phyloP scores from a whole-genome alignment of 169 alveolate species.

The Blepharisma undulans region DNA sequence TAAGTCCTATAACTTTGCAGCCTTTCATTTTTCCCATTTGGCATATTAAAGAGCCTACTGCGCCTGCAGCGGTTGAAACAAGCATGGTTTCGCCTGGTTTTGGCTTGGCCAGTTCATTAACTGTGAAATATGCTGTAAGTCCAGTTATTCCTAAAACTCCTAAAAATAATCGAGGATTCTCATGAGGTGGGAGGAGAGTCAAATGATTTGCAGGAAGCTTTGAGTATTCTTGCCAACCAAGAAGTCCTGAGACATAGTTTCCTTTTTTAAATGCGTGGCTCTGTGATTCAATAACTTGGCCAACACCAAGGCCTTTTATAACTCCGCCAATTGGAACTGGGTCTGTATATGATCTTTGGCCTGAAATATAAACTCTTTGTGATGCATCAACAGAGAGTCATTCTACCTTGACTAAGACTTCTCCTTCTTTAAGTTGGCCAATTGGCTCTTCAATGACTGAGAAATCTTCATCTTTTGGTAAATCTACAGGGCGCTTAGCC shows the following conservation, averaged over 20 bases:
- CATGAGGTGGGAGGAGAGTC: conserved; percentile 3
- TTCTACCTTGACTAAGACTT: conserved; percentile 25
- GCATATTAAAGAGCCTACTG: conserved; percentile 60
- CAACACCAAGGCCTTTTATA: not conserved
- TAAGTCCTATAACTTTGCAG: conserved; percentile 48
- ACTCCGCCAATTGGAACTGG: conserved; percentile 46
- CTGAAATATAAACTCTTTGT: conserved; percentile 60
- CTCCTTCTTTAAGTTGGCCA: not conserved
- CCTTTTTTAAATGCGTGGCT: not conserved
- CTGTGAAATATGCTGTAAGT: conserved; percentile 64
- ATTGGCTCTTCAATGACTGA: not conserved
- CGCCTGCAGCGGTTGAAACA: conserved; percentile 68
- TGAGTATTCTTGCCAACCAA: conserved; percentile 27
- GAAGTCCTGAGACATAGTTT: conserved; percentile 25
- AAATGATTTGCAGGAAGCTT: not conserved
- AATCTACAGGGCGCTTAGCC: not conserved
- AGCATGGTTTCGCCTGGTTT: conserved; percentile 53
- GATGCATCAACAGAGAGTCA: conserved; percentile 7
- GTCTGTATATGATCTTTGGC: conserved; percentile 56
- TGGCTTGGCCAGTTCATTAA: conserved; percentile 54
- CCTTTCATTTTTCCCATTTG: conserved; percentile 59
- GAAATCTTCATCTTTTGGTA: conserved; percentile 21
- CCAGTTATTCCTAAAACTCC: conserved; percentile 55
- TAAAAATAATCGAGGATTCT: conserved; percentile 22
- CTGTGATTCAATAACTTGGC: not conserved